These are phyloP conservation scores for Diaporthe vexans DNA, from an alignment of 2,329 filamentous ascomycete species.

Conservation along the genomic window DNA sequence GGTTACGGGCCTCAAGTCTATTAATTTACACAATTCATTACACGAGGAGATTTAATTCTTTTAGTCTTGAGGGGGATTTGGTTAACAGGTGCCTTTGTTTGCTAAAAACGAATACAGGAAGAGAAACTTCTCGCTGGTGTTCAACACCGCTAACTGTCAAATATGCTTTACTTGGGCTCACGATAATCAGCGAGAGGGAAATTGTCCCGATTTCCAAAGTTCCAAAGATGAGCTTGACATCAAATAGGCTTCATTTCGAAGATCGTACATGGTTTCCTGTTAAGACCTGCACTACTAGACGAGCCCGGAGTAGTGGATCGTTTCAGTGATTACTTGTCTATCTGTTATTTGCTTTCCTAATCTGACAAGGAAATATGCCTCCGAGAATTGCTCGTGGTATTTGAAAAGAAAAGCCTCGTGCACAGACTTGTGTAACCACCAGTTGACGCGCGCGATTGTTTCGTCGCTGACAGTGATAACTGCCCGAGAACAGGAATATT, in stretches of 20 bases:
- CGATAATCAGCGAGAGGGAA: not conserved
- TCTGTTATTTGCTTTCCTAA: not conserved
- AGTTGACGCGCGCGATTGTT: too few species aligned
- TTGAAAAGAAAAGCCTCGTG: too few species aligned
- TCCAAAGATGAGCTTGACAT: not conserved
- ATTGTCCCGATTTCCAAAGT: not conserved
- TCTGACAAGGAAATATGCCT: not conserved
- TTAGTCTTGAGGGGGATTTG: too few species aligned
- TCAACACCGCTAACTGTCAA: not conserved
- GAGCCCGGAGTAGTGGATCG: not conserved
- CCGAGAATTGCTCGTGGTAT: too few species aligned
- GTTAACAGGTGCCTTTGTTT: too few species aligned
- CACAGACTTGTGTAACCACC: too few species aligned
- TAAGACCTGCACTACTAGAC: not conserved
- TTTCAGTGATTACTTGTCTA: not conserved
- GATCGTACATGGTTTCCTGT: not conserved
- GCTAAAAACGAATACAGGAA: too few species aligned
- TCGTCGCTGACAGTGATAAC: not conserved
- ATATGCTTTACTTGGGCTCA: not conserved
- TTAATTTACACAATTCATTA: too few species aligned
- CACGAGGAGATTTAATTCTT: too few species aligned
- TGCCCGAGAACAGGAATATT: too few species aligned
- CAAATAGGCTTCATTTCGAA: not conserved
- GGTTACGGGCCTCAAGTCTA: too few species aligned
- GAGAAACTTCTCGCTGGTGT: not conserved